Conservation (phyloP, 2,329 filamentous ascomycete genomes). For the Xylariaceae sp. region DNA sequence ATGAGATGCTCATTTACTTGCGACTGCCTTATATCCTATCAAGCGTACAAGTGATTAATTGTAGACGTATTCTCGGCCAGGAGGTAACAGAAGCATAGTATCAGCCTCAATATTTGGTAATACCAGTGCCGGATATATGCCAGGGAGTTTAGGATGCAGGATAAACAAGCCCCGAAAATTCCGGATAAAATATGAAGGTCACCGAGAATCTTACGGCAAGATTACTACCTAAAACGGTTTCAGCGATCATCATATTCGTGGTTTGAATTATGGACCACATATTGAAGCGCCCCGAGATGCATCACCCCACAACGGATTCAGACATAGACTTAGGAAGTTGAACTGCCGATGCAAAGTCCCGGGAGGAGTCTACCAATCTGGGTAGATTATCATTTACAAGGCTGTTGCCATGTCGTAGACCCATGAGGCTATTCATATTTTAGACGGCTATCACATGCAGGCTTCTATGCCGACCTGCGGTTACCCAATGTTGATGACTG, state of each 20-base stretch:
- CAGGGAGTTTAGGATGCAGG: constrained; percentile 22
- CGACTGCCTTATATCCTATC: not conserved
- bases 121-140: constrained; percentile 22
- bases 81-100: constrained; percentile 11
- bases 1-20: not conserved
- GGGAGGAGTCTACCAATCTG: constrained; percentile 20
- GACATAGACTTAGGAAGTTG: not conserved
- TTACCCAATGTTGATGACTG: constrained; percentile 1
- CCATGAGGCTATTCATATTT: constrained; percentile 12
- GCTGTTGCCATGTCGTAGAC: not conserved
- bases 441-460: constrained; percentile 5
- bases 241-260: not conserved
- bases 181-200: constrained; percentile 24
- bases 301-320: constrained; percentile 1
- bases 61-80: not conserved
- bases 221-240: not conserved
- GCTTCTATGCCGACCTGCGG: not conserved
- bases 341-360: constrained; percentile 24
- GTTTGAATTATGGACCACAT: not conserved
- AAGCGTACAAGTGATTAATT: not conserved
- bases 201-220: not conserved
- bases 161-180: constrained; percentile 20
- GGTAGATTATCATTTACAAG: constrained; percentile 21
- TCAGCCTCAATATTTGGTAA: constrained; percentile 4
- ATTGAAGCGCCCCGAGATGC: not conserved